Conservation (phyloP, 768 basidiomycete genomes). For the Boletellus ananas region DNA sequence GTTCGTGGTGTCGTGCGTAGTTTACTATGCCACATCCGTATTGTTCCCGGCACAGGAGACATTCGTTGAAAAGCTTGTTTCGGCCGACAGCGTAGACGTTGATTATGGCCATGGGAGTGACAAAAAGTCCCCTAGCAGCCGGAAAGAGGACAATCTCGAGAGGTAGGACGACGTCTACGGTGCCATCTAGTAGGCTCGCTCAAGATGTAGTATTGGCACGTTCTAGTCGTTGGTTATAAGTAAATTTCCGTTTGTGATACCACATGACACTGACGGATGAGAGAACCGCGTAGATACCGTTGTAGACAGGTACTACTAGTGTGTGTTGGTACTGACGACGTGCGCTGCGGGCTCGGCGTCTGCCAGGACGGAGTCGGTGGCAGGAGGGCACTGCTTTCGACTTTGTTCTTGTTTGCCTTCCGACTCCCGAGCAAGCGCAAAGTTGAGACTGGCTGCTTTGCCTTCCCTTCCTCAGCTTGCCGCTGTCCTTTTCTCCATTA, state of each 20-base stretch:
- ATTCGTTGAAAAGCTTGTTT: conserved; percentile 27
- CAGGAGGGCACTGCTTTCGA: too few relatives aligned
- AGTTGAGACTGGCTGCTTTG: not conserved
- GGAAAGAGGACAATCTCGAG: not conserved
- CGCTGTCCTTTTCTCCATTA: conserved; percentile 20
- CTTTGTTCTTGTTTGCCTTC: conserved; percentile 18
- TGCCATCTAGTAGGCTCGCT: too few relatives aligned
- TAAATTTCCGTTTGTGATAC: too few relatives aligned
- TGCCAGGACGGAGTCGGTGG: too few relatives aligned
- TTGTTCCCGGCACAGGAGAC: conserved; percentile 29
- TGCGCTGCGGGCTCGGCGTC: too few relatives aligned
- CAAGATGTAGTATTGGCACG: too few relatives aligned
- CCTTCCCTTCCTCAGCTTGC: not conserved
- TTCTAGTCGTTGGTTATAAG: too few relatives aligned
- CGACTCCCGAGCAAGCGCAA: not conserved
- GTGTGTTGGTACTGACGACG: too few relatives aligned
- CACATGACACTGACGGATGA: too few relatives aligned
- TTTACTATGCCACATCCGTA: conserved; percentile 30
- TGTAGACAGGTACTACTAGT: too few relatives aligned
- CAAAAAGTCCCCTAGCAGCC: not conserved
- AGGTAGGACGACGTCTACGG: too few relatives aligned
- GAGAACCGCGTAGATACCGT: too few relatives aligned
- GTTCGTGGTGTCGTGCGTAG: conserved; percentile 27
- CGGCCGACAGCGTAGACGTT: conserved; percentile 21
- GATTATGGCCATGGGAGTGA: not conserved